Percentiles rank a stretch among this genome's conserved stretches.
These are phyloP conservation scores for Magnusiomyces tetraspermus DNA, from an alignment of 1,139 yeast species.

Conservation along the genomic window DNA sequence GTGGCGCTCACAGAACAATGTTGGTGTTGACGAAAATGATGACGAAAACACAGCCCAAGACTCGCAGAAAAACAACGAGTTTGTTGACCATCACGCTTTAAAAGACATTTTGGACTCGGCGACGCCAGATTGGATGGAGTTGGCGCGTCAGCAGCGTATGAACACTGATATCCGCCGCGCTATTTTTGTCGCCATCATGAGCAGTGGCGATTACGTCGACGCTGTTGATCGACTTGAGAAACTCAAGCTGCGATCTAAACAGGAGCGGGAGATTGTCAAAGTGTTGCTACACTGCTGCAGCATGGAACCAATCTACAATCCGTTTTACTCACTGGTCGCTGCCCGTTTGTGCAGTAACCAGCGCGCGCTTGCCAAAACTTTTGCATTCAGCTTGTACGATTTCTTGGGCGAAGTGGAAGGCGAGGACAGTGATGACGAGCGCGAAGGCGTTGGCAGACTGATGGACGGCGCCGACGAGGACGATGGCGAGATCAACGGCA, in stretches of 20 bases:
- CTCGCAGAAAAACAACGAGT: slow-evolving; percentile 8
- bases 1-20: slow-evolving; percentile 47
- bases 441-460: slow-evolving; percentile 23
- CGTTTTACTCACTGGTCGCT: slow-evolving; percentile 79
- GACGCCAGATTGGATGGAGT: slow-evolving; percentile 80
- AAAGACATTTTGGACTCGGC: slow-evolving; percentile 54
- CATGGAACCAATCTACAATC: slow-evolving; percentile 77
- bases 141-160: slow-evolving; percentile 83
- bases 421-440: slow-evolving; percentile 37
- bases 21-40: slow-evolving; percentile 27
- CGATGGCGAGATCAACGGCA: slow-evolving; percentile 43
- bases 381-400: slow-evolving; percentile 90
- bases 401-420: slow-evolving; percentile 61
- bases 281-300: slow-evolving; percentile 80
- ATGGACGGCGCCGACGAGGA: slow-evolving; percentile 37
- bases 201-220: slow-evolving; percentile 86
- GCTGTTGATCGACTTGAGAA: slow-evolving; percentile 77
- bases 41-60: slow-evolving; percentile 24
- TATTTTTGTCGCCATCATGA: slow-evolving; percentile 86
- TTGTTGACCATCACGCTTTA: slow-evolving; percentile 31
- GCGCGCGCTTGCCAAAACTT: slow-evolving; percentile 61
- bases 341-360: slow-evolving; percentile 63
- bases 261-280: slow-evolving; percentile 78
- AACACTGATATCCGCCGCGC: slow-evolving; percentile 93
- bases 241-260: slow-evolving; percentile 67